phyloP scores from a whole-genome alignment of 768 basidiomycete genomes.

The Dendrothele bispora region DNA sequence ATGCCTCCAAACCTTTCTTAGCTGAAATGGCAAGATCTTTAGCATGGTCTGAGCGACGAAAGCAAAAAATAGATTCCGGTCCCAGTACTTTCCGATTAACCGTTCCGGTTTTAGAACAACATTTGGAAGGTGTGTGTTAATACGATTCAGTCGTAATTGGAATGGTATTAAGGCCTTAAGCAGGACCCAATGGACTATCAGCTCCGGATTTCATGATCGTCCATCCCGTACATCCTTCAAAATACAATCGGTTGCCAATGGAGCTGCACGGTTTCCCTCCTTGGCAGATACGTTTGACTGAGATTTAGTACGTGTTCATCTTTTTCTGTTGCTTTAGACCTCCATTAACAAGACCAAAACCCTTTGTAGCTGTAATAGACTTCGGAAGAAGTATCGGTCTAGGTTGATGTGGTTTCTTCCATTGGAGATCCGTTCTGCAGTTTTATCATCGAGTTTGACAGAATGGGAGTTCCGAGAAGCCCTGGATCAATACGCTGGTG shows the following conservation, averaged over 20 bases:
- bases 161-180: constrained; percentile 11
- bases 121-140: constrained; percentile 59
- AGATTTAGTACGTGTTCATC: constrained; percentile 62
- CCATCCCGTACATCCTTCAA: constrained; percentile 50
- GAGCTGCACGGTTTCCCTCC: constrained; percentile 80
- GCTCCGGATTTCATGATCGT: constrained; percentile 79
- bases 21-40: constrained; percentile 53
- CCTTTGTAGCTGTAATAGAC: constrained; percentile 28
- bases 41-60: constrained; percentile 28
- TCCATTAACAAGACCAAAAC: constrained; percentile 7
- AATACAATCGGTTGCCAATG: constrained; percentile 41
- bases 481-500: constrained; percentile 68
- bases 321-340: background rate
- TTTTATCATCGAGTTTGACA: constrained; percentile 34
- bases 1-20: constrained; percentile 65
- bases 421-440: constrained; percentile 15
- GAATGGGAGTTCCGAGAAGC: constrained; percentile 66
- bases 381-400: constrained; percentile 10
- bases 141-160: background rate
- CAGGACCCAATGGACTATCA: constrained; percentile 54
- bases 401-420: constrained; percentile 10
- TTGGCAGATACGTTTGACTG: constrained; percentile 82
- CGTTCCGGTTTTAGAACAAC: constrained; percentile 42
- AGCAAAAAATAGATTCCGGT: constrained; percentile 17
- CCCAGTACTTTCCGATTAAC: constrained; percentile 33